Conservation (phyloP, 177 flowering plant species). For the Tripterygium wilfordii region DNA sequence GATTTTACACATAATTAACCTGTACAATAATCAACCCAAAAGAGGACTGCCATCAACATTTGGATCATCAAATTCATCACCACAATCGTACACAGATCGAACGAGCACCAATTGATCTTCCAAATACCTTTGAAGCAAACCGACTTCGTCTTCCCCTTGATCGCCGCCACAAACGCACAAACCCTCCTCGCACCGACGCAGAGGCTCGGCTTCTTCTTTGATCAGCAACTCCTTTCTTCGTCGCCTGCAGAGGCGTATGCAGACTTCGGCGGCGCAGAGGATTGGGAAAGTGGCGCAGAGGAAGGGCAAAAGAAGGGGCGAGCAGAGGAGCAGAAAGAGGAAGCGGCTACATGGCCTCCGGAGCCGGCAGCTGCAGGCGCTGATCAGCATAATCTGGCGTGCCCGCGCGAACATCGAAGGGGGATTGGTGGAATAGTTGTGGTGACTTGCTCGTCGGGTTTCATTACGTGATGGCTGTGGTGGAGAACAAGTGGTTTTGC, state of each 20-base stretch:
- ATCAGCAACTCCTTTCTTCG: background rate
- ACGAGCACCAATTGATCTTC: constrained; percentile 34
- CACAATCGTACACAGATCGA: constrained; percentile 32
- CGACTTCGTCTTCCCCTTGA: constrained; percentile 8
- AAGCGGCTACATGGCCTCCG: constrained; percentile 19
- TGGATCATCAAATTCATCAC: constrained; percentile 11
- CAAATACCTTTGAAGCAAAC: constrained; percentile 27
- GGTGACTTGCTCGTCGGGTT: too few species aligned
- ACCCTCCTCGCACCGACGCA: constrained; percentile 15
- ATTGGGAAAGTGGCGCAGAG: constrained; percentile 25
- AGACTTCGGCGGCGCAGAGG: constrained; percentile 24
- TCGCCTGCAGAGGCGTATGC: constrained; percentile 13
- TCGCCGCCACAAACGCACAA: background rate
- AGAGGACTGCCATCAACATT: constrained; percentile 14
- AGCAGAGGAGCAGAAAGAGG: constrained; percentile 21
- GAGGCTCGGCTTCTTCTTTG: constrained; percentile 8
- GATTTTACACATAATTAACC: too few species aligned
- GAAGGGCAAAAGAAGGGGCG: constrained; percentile 27
- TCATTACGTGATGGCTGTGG: background rate
- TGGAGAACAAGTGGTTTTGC: background rate
- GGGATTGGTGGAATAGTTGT: background rate
- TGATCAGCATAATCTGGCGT: background rate
- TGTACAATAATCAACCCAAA: constrained; percentile 12
- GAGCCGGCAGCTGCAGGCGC: constrained; percentile 15
- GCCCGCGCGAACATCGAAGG: too few species aligned